Evolutionary conservation across 495 filamentous ascomycete genomes (phyloP).

Genomic region (Trichocladium antarcticum): DNA sequence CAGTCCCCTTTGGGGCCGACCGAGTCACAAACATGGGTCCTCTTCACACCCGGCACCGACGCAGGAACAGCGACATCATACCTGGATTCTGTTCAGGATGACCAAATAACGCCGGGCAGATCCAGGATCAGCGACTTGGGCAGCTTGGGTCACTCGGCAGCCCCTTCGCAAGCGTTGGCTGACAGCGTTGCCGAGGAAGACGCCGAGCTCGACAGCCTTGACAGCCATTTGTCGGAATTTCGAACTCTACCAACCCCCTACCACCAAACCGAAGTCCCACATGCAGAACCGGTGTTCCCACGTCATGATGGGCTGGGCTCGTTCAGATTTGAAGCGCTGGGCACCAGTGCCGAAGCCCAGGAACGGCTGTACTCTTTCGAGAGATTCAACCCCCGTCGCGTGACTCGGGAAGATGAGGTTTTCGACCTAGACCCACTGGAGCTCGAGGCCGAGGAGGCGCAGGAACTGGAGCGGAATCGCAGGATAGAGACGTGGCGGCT

Average conservation of each 20-base stretch:
- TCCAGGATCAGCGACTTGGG: conserved; percentile 79
- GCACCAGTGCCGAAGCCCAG: conserved; percentile 45
- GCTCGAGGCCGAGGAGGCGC: conserved; percentile 47
- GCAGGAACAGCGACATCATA: conserved; percentile 54
- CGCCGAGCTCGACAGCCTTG: conserved; percentile 78
- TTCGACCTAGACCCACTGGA: conserved; percentile 42
- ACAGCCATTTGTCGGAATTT: conserved; percentile 81
- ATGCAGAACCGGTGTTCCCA: conserved; percentile 56
- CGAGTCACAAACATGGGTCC: conserved; percentile 87
- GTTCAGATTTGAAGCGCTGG: conserved; percentile 45
- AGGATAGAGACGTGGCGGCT: conserved; percentile 85
- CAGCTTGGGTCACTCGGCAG: conserved; percentile 49
- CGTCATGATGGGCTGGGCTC: conserved; percentile 85
- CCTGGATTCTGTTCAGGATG: conserved; percentile 60
- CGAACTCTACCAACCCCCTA: conserved; percentile 50
- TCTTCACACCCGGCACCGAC: conserved; percentile 71
- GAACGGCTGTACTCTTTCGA: conserved; percentile 81
- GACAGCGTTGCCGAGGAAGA: conserved; percentile 54
- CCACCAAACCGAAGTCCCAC: conserved; percentile 19
- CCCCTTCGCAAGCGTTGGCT: conserved; percentile 35
- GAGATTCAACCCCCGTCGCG: conserved; percentile 59
- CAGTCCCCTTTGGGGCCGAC: conserved; percentile 35
- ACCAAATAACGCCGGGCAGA: conserved; percentile 57
- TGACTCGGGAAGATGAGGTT: conserved; percentile 56
- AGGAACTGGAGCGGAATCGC: conserved; percentile 57